A percentile compares a stretch with the other conserved stretches of the same genome.
Evolutionary conservation across 768 basidiomycete species (phyloP).

Genomic region (Kwoniella heveanensis): DNA sequence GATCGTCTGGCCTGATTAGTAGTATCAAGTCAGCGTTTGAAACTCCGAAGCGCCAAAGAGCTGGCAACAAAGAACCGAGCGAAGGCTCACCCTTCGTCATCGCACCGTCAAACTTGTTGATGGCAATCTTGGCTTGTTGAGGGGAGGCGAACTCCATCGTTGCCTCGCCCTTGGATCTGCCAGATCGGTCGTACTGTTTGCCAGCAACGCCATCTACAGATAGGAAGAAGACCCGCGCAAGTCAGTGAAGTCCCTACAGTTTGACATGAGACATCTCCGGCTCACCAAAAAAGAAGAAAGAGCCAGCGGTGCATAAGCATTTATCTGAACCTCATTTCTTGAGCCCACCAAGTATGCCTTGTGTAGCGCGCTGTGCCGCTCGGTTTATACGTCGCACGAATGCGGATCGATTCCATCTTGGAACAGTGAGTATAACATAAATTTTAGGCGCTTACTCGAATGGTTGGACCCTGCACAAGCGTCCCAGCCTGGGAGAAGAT

Average conservation of each 20-base stretch:
- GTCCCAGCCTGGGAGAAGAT: constrained; percentile 92
- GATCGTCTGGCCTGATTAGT: constrained; percentile 47
- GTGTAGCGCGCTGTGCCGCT: constrained; percentile 6
- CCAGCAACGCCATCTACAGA: constrained; percentile 23
- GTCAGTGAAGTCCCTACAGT: no score
- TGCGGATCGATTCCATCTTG: neutral
- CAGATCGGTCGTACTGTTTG: constrained; percentile 89
- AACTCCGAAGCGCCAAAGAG: no score
- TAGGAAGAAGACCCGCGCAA: no score
- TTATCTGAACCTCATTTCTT: constrained; percentile 14
- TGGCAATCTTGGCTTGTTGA: constrained; percentile 77
- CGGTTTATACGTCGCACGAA: neutral
- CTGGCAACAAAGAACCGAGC: neutral
- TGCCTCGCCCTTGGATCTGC: constrained; percentile 83
- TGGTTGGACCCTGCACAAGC: constrained; percentile 85
- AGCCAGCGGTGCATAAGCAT: constrained; percentile 42
- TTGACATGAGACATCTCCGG: neutral
- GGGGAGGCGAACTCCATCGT: constrained; percentile 76
- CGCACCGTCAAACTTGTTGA: constrained; percentile 81
- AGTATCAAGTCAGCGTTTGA: neutral
- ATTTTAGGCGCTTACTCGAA: constrained; percentile 76
- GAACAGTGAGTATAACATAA: constrained; percentile 10
- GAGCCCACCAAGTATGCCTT: neutral
- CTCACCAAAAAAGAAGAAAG: constrained; percentile 44
- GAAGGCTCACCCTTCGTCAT: constrained; percentile 75